A percentile compares a stretch with the other conserved stretches of the same genome.
Evolutionary conservation across 441 rosid species (phyloP).

Genomic region (Biscutella laevigata): DNA sequence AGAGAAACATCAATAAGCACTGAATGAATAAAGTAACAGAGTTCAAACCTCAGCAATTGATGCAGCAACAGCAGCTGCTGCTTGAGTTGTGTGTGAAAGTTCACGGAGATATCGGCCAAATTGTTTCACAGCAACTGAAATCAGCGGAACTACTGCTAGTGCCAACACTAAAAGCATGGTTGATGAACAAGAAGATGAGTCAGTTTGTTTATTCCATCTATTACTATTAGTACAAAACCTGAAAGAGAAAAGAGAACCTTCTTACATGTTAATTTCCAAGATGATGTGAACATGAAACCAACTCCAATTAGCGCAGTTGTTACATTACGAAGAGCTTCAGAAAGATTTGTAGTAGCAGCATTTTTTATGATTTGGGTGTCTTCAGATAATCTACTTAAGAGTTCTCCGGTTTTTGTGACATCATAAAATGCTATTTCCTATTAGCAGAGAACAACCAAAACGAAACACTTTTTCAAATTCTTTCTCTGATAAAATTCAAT

Average conservation of each 20-base stretch:
- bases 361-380: constrained; percentile 92
- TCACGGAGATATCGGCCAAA: constrained; percentile 83
- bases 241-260: neutral
- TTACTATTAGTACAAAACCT: neutral
- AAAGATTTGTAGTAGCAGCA: constrained; percentile 95
- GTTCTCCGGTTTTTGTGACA: constrained; percentile 89
- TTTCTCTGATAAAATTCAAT: neutral
- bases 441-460: neutral
- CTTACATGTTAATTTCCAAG: constrained; percentile 88
- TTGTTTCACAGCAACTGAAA: constrained; percentile 61
- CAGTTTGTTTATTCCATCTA: neutral
- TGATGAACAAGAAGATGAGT: constrained; percentile 6
- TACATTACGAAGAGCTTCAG: constrained; percentile 77
- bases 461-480: neutral
- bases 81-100: constrained; percentile 83
- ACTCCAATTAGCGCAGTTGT: constrained; percentile 76
- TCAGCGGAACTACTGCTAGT: constrained; percentile 65
- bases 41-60: constrained; percentile 80
- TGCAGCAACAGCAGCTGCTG: constrained; percentile 90
- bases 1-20: neutral
- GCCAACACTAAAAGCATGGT: constrained; percentile 53
- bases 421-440: constrained; percentile 93
- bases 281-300: constrained; percentile 80
- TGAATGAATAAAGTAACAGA: neutral
- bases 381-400: constrained; percentile 84